Evolutionary conservation across 2,329 filamentous ascomycete genomes (phyloP), one percentile per base, ranked within the genome.

Genomic region (Pseudogymnoascus sp.): DNA sequence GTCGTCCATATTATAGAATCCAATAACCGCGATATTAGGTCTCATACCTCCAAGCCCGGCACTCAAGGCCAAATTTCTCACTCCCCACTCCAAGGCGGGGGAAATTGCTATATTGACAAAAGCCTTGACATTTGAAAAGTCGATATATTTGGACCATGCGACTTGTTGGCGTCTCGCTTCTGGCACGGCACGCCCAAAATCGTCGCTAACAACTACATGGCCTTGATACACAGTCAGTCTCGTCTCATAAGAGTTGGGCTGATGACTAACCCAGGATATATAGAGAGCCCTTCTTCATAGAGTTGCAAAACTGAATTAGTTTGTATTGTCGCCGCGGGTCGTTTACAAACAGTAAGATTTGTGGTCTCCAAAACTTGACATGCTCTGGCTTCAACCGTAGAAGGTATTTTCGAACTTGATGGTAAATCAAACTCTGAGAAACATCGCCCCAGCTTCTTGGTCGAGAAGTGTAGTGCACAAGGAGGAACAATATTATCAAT

Each of bases 381-480:
- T 96, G 91, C 70, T 96, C 91, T 37, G 91, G 90, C 60, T 86
- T 87, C 31, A 96, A 78, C n/a, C 91, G 85, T 31, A 96, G 78
- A 31, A 96, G 77, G 71, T 96, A 96, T 70, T 96, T 96, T 65
- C 91, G 84, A 12, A 96, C 91, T 77, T 96, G 91, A 66, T 89
- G 85, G 71, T 96, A 96, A 61, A 96, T 96, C 65, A 96, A 78
- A 70, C 90, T 93, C 70, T 96, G 91, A 7, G 89, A 93, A 16
- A 96, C 91, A 73, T 96, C 91, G 1, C 91, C 91, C 91, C 91
- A 96, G 37, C 89, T 85, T 72, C 96, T 96, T 0, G 91, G 91
- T 0, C 90, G 90, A 33, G 89, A 89, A 0, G 89, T 87, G 68
- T 93, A 96, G 71, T 96, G 91, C 28, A 96, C 95, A 35, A 96